Base-by-base conservation (phyloP, 805 yeast species). In the Hanseniaspora occidentalis region DNA sequence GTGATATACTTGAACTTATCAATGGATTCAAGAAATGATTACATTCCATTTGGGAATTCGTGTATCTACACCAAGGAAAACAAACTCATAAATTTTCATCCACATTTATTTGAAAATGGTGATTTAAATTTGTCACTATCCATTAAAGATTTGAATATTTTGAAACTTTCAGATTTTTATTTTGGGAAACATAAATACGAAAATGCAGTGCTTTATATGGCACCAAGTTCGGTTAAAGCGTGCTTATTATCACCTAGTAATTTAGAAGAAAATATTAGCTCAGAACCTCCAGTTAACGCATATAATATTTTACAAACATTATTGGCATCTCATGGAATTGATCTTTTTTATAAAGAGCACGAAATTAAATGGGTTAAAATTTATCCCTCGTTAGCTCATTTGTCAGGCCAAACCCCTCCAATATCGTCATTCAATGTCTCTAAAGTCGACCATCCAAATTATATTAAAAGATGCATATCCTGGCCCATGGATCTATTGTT, bases 401-500 rank as follows among this genome's bases (percentile, higher is more conserved):
- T 80, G 46, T 79, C 78, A 54, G 82, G 80, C 18, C 69, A 75
- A 47, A 75, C 88, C 0, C 77, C 86, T 0, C 65, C 65, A 9
- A 68, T 82, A 2, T 64, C 85, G 10, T 64, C 66, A 19, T 81
- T 36, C 64, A 61, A 38, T n/a, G n/a, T n/a, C n/a, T n/a, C n/a
- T n/a, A n/a, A n/a, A n/a, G n/a, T n/a, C n/a, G n/a, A n/a, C n/a
- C n/a, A n/a, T n/a, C 62, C 68, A 0, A 75, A 73, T 3, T 66
- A 64, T 23, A 72, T 71, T 47, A 65, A 64, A 21, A 77, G 77
- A 50, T 74, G 66, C 41, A 70, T 82, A 2, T 57, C 75, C 35
- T 83, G 94, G 94, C 94, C 94, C 0, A 59, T 79, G 50, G 73
- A 71, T 36, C 59, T 82, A 17, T 79, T 88, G 50, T 64, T 73